phyloP scores from a whole-genome alignment of 176 grass and related monocot species.

The Oryza longistaminata region DNA sequence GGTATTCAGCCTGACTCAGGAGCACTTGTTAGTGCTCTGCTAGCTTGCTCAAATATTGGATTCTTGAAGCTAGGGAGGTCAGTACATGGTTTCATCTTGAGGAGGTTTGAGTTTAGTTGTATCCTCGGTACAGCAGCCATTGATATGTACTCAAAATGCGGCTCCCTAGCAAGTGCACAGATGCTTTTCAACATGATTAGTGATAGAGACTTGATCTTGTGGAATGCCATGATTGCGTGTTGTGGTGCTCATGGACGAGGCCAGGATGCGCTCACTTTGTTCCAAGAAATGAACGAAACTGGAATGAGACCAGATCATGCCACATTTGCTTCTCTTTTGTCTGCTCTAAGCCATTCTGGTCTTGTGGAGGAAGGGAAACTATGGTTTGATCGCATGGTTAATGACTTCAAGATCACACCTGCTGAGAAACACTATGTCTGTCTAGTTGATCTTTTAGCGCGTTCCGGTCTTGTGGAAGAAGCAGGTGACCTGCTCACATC shows the following conservation, averaged over 20 bases:
- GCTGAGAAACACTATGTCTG: constrained; percentile 60
- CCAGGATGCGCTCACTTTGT: constrained; percentile 43
- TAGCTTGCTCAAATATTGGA: constrained; percentile 51
- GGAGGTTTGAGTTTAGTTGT: constrained; percentile 42
- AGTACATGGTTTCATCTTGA: constrained; percentile 56
- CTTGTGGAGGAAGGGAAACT: constrained; percentile 61
- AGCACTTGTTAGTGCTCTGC: constrained; percentile 46
- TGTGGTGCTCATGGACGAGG: constrained; percentile 58
- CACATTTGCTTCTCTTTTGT: constrained; percentile 70
- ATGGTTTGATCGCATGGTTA: constrained; percentile 54
- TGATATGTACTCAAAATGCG: constrained; percentile 76
- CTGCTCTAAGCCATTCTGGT: constrained; percentile 64
- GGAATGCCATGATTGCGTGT: constrained; percentile 67
- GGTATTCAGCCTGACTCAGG: constrained; percentile 40
- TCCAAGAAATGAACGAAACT: constrained; percentile 46
- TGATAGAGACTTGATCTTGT: constrained; percentile 54
- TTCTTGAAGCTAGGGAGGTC: constrained; percentile 59
- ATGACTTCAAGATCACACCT: constrained; percentile 42
- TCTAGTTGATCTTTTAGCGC: constrained; percentile 69
- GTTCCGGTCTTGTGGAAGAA: constrained; percentile 61
- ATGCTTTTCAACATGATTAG: constrained; percentile 45
- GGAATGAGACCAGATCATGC: constrained; percentile 48
- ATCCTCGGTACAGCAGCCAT: constrained; percentile 46
- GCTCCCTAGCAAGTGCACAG: constrained; percentile 46
- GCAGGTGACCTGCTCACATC: constrained; percentile 51